These are phyloP conservation scores for Hortiboletus flavorubellus DNA, from an alignment of 768 basidiomycete genomes.

Conservation along the genomic window DNA sequence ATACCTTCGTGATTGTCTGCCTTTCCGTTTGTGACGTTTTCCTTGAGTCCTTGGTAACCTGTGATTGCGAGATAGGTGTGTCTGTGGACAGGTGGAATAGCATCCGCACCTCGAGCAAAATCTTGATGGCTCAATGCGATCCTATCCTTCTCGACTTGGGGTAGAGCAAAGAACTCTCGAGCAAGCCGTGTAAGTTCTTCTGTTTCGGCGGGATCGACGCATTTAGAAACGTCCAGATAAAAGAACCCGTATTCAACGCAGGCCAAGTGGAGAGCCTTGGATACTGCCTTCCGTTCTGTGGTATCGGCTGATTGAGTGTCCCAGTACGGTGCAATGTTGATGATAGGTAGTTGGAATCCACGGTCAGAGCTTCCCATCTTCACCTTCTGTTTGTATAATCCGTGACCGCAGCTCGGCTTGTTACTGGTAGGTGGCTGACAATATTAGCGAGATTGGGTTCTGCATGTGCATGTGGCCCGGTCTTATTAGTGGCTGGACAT, in stretches of 20 bases:
- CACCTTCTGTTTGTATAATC: neutral
- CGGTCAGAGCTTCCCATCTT: slow-evolving; percentile 11
- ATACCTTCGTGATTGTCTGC: slow-evolving; percentile 84
- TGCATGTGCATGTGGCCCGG: neutral
- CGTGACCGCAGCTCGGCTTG: neutral
- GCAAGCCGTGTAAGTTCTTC: slow-evolving; percentile 64
- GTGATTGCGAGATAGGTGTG: neutral
- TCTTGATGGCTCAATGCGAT: slow-evolving; percentile 70
- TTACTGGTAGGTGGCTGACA: neutral
- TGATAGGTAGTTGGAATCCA: slow-evolving; percentile 54
- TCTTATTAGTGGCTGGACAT: neutral
- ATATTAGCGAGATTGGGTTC: neutral
- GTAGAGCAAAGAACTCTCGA: slow-evolving; percentile 66
- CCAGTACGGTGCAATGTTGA: slow-evolving; percentile 68
- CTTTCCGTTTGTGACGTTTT: slow-evolving; percentile 85
- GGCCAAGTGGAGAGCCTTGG: slow-evolving; percentile 64
- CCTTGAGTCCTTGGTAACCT: slow-evolving; percentile 80
- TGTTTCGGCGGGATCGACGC: slow-evolving; percentile 53
- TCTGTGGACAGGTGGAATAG: neutral
- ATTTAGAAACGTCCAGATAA: slow-evolving; percentile 72
- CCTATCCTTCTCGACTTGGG: slow-evolving; percentile 75
- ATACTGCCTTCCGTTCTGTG: slow-evolving; percentile 40
- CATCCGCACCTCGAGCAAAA: slow-evolving; percentile 62
- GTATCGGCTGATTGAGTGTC: slow-evolving; percentile 29
- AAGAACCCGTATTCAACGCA: slow-evolving; percentile 86